Evolutionary conservation across 768 basidiomycete genomes (phyloP), one percentile per base, ranked within the genome.

Genomic region (Coprinopsis sp.): DNA sequence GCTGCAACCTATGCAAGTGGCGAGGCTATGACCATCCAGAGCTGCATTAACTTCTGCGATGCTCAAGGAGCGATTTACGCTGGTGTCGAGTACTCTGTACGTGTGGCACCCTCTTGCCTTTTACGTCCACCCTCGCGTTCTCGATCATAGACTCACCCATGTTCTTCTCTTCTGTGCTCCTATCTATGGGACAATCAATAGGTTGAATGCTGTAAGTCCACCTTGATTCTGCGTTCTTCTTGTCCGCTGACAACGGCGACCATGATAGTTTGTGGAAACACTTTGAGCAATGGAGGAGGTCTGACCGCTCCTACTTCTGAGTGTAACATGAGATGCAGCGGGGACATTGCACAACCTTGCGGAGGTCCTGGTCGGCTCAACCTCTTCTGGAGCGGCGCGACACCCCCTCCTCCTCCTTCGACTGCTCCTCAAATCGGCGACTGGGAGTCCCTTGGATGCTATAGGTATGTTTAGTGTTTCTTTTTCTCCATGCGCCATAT

Each of bases 381-480:
- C 54, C 59, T 87, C 3, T 88, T 79, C 64, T 79, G 73, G 74
- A 84, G 73, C 51, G 84, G 84, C 14, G 62, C 62, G 24, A 45
- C 67, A 11, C 79, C 84, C 22, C 78, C 86, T 12, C 52, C 78
- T 0, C 61, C 74, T 12, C 84, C 87, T 0, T 51, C 65, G 14
- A 78, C 76, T 19, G 71, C 76, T 0, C 66, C 73, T 3, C 75
- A 60, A 38, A 73, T 82, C 24, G 85, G 83, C 3, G 66, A 74
- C 23, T 89, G 87, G 86, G 58, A 65, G 5, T 82, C 79, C 0
- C 72, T 88, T 24, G 87, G 87, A n/a, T 90, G 87, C 59, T 87
- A 77, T 66, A 82, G 67, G 86, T 84, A 55, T 49, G 71, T 56
- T 24, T 41, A 50, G 16, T 40, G 13, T 33, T 23, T 38, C 27